Evolutionary conservation across 2,329 filamentous ascomycete species (phyloP), one percentile per base, ranked within the genome.

Genomic region (Madurella fahalii): DNA sequence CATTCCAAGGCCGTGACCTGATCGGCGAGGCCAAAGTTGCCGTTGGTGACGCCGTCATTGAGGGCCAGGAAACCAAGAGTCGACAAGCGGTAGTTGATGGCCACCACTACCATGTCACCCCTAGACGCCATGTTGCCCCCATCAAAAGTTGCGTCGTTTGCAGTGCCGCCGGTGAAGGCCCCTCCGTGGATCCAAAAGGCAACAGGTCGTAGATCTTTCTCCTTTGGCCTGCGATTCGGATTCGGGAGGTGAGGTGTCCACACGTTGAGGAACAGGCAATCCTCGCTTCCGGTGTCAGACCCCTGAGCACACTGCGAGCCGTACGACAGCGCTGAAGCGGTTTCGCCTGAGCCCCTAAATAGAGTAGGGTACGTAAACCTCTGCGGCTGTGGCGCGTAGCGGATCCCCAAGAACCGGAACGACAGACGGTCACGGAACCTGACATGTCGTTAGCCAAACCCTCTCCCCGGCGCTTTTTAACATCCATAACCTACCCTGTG

Each of bases 31-130:
- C 76, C 76, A 49, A 73, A 77, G 53, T 80, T 80, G 30, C 77
- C 77, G 16, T 74, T 74, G 2, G 74, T 71, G 3, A 69, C 64
- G 15, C 74, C 72, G 57, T 78, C 71, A 20, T 71, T 61, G 8
- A 83, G 71, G 0, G 81, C 81, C 0, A 85, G 68, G 61, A 83
- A 85, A 0, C 82, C 82, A 0, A 85, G 71, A 0, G 79, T 82
- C 0, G 73, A 74, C 3, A 84, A 68, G 9, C 83, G 78, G 65
- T 85, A 85, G 68, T 85, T 84, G 69, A 84, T 79, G 17, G 70
- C 66, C 8, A 85, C 82, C 2, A 82, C 74, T 0, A 85, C 78
- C 16, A 84, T 74, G 57, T 84, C 81, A 18, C 80, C 80, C 47
- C 81, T 74, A 2, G 79, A 81, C 0, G 78, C 81, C 2, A 84